phyloP scores from a whole-genome alignment of 495 filamentous ascomycete genomes.

The Penicillium pancosmium region DNA sequence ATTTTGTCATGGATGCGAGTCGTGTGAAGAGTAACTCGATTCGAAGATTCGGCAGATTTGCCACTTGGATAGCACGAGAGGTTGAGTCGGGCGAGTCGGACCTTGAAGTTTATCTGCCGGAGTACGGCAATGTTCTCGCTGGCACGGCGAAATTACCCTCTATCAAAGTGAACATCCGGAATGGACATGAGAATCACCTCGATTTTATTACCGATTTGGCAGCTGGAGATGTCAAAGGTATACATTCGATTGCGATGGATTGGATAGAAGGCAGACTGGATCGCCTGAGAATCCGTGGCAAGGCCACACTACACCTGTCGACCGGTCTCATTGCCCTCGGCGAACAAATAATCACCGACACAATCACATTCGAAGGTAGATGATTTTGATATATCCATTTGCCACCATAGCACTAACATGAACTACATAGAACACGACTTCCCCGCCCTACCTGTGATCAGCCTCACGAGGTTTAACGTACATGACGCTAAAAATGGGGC shows the following conservation, averaged over 20 bases:
- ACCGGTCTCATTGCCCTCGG: slow-evolving; percentile 79
- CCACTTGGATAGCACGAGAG: slow-evolving; percentile 79
- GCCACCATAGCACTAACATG: background rate
- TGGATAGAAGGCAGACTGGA: slow-evolving; percentile 80
- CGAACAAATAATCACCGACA: slow-evolving; percentile 68
- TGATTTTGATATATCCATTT: slow-evolving; percentile 29
- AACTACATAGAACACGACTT: slow-evolving; percentile 56
- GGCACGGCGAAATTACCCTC: slow-evolving; percentile 76
- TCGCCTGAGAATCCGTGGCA: slow-evolving; percentile 67
- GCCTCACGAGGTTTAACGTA: slow-evolving; percentile 75
- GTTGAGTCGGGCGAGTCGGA: slow-evolving; percentile 69
- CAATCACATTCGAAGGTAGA: slow-evolving; percentile 79
- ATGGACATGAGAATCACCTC: slow-evolving; percentile 72
- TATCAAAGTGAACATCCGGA: slow-evolving; percentile 71
- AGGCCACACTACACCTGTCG: slow-evolving; percentile 68
- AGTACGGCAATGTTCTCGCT: slow-evolving; percentile 76
- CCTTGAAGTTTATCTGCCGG: slow-evolving; percentile 79
- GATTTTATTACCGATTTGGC: slow-evolving; percentile 76
- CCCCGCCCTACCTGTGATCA: slow-evolving; percentile 75
- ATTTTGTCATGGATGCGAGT: slow-evolving; percentile 74
- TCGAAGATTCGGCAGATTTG: slow-evolving; percentile 71
- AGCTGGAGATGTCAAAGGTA: slow-evolving; percentile 74
- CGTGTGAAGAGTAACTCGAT: slow-evolving; percentile 70
- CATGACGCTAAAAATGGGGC: slow-evolving; percentile 65
- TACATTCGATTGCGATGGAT: slow-evolving; percentile 81